These are phyloP conservation scores for Paracorniculantispora psalliotae DNA, from an alignment of 2,329 filamentous ascomycete species.

Conservation along the genomic window DNA sequence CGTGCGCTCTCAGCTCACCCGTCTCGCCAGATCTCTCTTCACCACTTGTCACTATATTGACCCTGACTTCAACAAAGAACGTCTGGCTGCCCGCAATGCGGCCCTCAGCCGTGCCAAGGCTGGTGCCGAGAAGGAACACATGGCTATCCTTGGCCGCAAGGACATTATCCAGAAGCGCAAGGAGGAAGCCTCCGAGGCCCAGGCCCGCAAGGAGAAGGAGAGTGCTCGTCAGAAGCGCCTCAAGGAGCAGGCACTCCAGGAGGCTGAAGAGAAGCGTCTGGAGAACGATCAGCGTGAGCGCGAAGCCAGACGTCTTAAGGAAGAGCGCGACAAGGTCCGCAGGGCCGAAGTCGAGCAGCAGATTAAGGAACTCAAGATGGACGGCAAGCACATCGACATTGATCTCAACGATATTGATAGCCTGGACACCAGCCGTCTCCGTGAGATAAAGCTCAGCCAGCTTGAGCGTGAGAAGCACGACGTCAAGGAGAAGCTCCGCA, in stretches of 20 bases:
- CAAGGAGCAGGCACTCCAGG: conserved; percentile 80
- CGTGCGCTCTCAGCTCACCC: conserved; percentile 87
- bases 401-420: conserved; percentile 78
- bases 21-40: conserved; percentile 84
- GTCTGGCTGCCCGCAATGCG: conserved; percentile 70
- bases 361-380: conserved; percentile 85
- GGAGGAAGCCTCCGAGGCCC: conserved; percentile 84
- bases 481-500: conserved; percentile 81
- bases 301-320: conserved; percentile 78
- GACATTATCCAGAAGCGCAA: conserved; percentile 95
- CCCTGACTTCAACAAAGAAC: conserved; percentile 77
- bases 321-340: conserved; percentile 83
- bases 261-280: conserved; percentile 83
- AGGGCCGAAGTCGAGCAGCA: conserved; percentile 93
- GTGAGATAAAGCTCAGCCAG: conserved; percentile 90
- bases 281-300: conserved; percentile 90
- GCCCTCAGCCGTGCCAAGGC: conserved; percentile 77
- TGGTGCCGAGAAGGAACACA: conserved; percentile 88
- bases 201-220: conserved; percentile 86
- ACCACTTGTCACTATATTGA: conserved; percentile 96
- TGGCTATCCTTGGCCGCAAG: conserved; percentile 77
- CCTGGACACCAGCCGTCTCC: conserved; percentile 83
- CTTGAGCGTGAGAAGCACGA: conserved; percentile 98
- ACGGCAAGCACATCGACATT: conserved; percentile 69
- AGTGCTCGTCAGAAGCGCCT: conserved; percentile 83